Conservation (phyloP, 2,329 filamentous ascomycete species). For the Grosmannia serpens region DNA sequence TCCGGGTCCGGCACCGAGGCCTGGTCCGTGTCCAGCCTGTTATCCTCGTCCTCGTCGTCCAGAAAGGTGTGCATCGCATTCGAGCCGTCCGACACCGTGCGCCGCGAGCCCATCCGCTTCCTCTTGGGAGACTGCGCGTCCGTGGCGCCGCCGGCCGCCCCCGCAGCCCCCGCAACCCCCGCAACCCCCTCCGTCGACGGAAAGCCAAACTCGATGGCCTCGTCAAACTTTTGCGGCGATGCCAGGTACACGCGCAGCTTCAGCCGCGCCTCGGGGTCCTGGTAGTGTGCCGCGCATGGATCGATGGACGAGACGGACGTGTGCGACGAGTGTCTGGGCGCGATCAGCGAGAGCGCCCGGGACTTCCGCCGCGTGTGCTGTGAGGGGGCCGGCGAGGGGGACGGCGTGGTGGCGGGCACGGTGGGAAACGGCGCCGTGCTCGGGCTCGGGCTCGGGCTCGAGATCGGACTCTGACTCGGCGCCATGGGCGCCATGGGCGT, state of each 20-base stretch:
- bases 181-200: conserved; percentile 45
- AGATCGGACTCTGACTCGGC: background rate
- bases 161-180: conserved; percentile 14
- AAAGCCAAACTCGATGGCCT: conserved; percentile 89
- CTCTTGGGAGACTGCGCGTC: conserved; percentile 14
- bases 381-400: background rate
- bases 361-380: conserved; percentile 37
- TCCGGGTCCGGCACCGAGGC: conserved; percentile 45
- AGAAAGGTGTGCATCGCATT: conserved; percentile 44
- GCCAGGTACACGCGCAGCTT: conserved; percentile 79
- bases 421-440: conserved; percentile 14
- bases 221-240: conserved; percentile 89
- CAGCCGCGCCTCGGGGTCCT: conserved; percentile 76
- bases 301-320: conserved; percentile 48
- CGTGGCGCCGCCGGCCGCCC: background rate
- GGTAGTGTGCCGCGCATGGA: conserved; percentile 68
- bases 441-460: background rate
- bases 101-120: conserved; percentile 15
- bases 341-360: conserved; percentile 43
- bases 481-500: background rate
- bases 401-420: conserved; percentile 14
- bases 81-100: conserved; percentile 31
- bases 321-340: conserved; percentile 31
- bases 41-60: conserved; percentile 26
- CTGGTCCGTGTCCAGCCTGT: conserved; percentile 40